Evolutionary conservation across 2,329 filamentous ascomycete genomes (phyloP).

Genomic region (Aspergillus pseudoglaucus): DNA sequence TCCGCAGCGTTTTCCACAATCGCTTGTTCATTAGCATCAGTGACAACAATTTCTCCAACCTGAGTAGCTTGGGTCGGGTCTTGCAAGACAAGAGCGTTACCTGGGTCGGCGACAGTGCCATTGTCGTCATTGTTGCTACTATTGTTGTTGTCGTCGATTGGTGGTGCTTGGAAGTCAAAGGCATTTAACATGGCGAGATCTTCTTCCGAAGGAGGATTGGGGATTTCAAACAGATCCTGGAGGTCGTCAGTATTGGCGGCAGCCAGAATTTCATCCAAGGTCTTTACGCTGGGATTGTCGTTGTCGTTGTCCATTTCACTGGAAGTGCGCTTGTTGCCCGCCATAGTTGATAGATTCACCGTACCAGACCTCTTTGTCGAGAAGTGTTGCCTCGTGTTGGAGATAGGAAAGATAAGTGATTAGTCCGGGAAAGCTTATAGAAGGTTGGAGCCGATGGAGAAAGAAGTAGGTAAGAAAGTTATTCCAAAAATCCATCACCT

Average conservation of each 20-base stretch:
- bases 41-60: not conserved
- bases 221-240: not conserved
- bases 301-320: not conserved
- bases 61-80: not conserved
- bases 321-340: not conserved
- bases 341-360: not conserved
- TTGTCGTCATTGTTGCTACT: not conserved
- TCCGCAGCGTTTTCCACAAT: not conserved
- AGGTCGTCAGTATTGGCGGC: not conserved
- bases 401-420: no score
- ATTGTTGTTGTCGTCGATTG: not conserved
- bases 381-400: no score
- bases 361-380: not conserved
- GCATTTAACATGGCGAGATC: not conserved
- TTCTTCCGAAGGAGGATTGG: no score
- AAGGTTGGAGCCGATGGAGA: no score
- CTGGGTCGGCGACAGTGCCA: not conserved
- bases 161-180: not conserved
- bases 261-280: not conserved
- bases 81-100: not conserved
- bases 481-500: no score
- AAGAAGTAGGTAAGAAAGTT: no score
- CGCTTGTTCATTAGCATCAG: not conserved
- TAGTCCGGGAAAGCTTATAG: no score
- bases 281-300: not conserved